A percentile compares a stretch with the other conserved stretches of the same genome.
Conservation (phyloP, 1,139 yeast genomes). For the Magnusiomyces suaveolens region DNA sequence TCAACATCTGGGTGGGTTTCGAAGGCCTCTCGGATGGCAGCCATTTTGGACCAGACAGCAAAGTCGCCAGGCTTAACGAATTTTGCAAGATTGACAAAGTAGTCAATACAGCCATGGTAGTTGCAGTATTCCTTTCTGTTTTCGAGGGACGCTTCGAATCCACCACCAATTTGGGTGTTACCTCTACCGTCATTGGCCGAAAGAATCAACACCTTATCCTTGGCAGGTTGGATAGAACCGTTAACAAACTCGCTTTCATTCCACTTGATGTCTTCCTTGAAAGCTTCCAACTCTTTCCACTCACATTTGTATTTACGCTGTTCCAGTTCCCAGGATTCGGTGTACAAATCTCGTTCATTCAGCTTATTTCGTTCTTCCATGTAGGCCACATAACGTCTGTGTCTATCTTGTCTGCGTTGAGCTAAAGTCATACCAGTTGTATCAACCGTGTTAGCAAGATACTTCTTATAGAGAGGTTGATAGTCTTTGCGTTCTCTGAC, state of each 20-base stretch:
- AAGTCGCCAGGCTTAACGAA: constrained; percentile 14
- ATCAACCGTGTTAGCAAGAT: constrained; percentile 5
- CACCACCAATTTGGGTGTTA: constrained; percentile 19
- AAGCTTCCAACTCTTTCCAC: constrained; percentile 8
- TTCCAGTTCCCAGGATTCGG: constrained; percentile 9
- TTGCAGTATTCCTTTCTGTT: constrained; percentile 30
- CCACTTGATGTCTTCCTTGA: constrained; percentile 6
- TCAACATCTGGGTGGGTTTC: constrained; percentile 27
- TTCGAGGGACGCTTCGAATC: constrained; percentile 22
- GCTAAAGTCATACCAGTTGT: constrained; percentile 5
- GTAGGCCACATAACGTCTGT: constrained; percentile 9
- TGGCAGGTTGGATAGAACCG: constrained; percentile 20
- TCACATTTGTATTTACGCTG: constrained; percentile 9
- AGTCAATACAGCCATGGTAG: constrained; percentile 27
- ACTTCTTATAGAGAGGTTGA: not conserved
- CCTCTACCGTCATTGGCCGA: constrained; percentile 29
- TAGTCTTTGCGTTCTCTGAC: not conserved
- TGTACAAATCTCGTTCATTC: constrained; percentile 3
- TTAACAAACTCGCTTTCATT: constrained; percentile 9
- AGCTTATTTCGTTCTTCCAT: constrained; percentile 8
- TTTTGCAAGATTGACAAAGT: constrained; percentile 24
- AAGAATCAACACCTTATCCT: constrained; percentile 24
- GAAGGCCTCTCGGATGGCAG: constrained; percentile 27
- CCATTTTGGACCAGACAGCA: constrained; percentile 28
- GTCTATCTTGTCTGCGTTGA: constrained; percentile 8